These are phyloP conservation scores for Aspergillus nanangensis DNA, from an alignment of 495 filamentous ascomycete species.

Conservation along the genomic window DNA sequence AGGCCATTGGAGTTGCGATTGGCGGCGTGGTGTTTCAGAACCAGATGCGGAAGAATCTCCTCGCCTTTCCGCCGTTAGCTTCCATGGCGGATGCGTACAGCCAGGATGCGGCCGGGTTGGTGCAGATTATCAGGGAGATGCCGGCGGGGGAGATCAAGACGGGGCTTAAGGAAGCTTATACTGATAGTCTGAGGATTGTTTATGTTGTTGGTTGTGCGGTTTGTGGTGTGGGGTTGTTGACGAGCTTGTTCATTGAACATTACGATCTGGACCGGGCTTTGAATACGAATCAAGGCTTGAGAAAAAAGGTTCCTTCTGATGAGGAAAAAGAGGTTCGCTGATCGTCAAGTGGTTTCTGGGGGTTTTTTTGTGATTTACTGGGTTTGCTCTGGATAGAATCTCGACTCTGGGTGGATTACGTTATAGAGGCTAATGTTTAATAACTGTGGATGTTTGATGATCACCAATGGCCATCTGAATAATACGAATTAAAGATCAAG, in stretches of 20 bases:
- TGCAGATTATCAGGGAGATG: slow-evolving; percentile 56
- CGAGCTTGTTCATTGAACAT: slow-evolving; percentile 47
- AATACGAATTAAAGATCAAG: too few species aligned
- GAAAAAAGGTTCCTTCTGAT: slow-evolving; percentile 20
- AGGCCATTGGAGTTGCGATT: slow-evolving; percentile 51
- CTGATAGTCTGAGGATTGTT: slow-evolving; percentile 51
- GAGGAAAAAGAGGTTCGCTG: slow-evolving; percentile 17
- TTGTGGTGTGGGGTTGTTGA: slow-evolving; percentile 40
- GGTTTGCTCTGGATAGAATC: too few species aligned
- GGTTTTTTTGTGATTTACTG: too few species aligned
- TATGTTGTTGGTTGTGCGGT: slow-evolving; percentile 55
- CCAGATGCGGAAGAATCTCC: slow-evolving; percentile 45
- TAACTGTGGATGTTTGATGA: too few species aligned
- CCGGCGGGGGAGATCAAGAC: slow-evolving; percentile 26
- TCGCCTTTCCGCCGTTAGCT: slow-evolving; percentile 35
- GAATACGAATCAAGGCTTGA: slow-evolving; percentile 30
- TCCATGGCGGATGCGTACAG: slow-evolving; percentile 43
- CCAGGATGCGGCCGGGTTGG: slow-evolving; percentile 55
- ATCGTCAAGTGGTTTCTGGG: too few species aligned
- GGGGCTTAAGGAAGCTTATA: slow-evolving; percentile 49
- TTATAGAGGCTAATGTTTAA: too few species aligned
- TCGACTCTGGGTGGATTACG: too few species aligned
- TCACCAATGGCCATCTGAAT: too few species aligned
- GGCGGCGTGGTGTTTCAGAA: slow-evolving; percentile 61
- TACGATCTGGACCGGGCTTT: slow-evolving; percentile 52